A percentile compares a stretch with the other conserved stretches of the same genome.
phyloP scores from a whole-genome alignment of 495 filamentous ascomycete species.

The Daldinia decipiens region DNA sequence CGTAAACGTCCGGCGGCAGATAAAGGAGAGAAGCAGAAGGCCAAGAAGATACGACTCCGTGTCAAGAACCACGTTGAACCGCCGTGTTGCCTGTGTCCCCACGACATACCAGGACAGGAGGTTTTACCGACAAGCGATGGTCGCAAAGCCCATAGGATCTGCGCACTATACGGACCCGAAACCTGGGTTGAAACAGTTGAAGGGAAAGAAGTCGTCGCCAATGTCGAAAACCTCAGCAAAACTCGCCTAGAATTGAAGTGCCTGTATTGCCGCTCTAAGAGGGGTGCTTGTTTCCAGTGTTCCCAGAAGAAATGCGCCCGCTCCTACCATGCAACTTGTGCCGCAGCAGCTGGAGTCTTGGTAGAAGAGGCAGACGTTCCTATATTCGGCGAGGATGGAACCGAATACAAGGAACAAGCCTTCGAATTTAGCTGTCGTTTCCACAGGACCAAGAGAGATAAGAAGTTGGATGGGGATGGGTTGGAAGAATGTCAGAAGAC shows the following conservation, averaged over 20 bases:
- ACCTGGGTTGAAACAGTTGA: slow-evolving; percentile 84
- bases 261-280: slow-evolving; percentile 91
- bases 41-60: slow-evolving; percentile 77
- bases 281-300: slow-evolving; percentile 96
- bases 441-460: slow-evolving; percentile 86
- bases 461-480: slow-evolving; percentile 69
- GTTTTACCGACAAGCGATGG: slow-evolving; percentile 89
- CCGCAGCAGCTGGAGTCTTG: slow-evolving; percentile 87
- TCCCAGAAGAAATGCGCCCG: slow-evolving; percentile 93
- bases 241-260: slow-evolving; percentile 91
- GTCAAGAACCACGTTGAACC: slow-evolving; percentile 76
- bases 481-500: slow-evolving; percentile 79
- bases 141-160: slow-evolving; percentile 86
- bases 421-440: slow-evolving; percentile 95
- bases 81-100: slow-evolving; percentile 94
- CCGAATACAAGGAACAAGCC: slow-evolving; percentile 86
- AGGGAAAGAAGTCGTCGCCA: slow-evolving; percentile 74
- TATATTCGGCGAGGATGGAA: slow-evolving; percentile 90
- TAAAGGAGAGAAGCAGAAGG: slow-evolving; percentile 60
- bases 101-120: slow-evolving; percentile 85
- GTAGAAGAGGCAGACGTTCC: slow-evolving; percentile 86
- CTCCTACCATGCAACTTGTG: slow-evolving; percentile 95
- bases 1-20: slow-evolving; percentile 53
- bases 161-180: slow-evolving; percentile 90
- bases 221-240: slow-evolving; percentile 83